Conservation (phyloP, 1,284 basidiomycete genomes). For the Heliocybe sulcata region DNA sequence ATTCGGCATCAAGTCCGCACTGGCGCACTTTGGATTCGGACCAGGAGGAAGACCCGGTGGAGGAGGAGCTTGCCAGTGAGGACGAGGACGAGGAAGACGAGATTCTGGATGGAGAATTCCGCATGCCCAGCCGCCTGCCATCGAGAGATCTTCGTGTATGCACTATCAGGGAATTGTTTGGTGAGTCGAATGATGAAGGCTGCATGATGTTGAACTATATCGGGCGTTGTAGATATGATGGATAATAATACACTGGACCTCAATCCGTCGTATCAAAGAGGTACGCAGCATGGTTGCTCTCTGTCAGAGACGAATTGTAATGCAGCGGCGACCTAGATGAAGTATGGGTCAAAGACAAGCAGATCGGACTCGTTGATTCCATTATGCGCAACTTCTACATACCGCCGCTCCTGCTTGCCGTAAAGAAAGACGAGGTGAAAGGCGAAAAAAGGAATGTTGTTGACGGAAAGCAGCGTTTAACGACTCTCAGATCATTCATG, state of each 20-base stretch:
- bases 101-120: neutral
- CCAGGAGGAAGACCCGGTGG: neutral
- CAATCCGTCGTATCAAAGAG: constrained; percentile 65
- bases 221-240: constrained; percentile 36
- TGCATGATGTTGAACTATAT: neutral
- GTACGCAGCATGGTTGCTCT: constrained; percentile 21
- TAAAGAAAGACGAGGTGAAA: constrained; percentile 44
- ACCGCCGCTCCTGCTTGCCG: constrained; percentile 65
- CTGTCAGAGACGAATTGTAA: neutral
- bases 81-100: neutral
- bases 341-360: constrained; percentile 66
- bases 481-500: constrained; percentile 64
- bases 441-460: constrained; percentile 54
- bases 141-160: no score
- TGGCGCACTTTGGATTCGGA: neutral
- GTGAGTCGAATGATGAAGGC: neutral
- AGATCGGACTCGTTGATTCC: constrained; percentile 64
- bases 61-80: no score
- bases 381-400: constrained; percentile 67
- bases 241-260: constrained; percentile 61
- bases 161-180: neutral
- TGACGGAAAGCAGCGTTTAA: constrained; percentile 71
- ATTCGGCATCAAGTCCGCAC: neutral
- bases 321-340: constrained; percentile 36
- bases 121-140: neutral